Percentiles rank a stretch among this genome's conserved stretches.
Conservation (phyloP, 768 basidiomycete genomes). For the Termitomyces sp. region DNA sequence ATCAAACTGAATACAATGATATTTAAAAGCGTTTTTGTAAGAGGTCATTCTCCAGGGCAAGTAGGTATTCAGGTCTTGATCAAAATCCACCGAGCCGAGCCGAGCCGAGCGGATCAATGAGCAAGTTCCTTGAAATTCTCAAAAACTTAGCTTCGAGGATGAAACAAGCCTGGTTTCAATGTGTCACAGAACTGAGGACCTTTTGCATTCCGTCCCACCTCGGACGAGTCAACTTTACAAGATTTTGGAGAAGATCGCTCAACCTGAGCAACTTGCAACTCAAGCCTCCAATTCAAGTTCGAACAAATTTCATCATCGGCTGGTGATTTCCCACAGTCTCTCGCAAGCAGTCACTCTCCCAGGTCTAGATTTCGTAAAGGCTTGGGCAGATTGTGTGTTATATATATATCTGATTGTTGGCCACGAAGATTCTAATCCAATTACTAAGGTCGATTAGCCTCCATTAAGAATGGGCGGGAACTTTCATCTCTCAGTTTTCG, state of each 20-base stretch:
- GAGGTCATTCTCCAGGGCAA: too few species aligned
- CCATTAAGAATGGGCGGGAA: neutral
- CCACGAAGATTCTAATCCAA: neutral
- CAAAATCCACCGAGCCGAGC: neutral
- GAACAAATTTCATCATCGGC: neutral
- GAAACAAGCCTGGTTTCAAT: neutral
- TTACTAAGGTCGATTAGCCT: neutral
- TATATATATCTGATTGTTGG: neutral
- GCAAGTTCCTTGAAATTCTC: neutral
- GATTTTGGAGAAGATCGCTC: neutral
- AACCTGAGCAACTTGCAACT: too few species aligned
- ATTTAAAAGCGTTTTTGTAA: too few species aligned
- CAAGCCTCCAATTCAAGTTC: neutral
- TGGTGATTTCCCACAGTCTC: neutral
- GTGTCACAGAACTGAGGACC: neutral
- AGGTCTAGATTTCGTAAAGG: constrained; percentile 13
- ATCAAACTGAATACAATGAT: too few species aligned
- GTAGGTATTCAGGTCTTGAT: neutral
- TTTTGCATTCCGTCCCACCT: neutral
- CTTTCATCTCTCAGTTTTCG: constrained; percentile 1
- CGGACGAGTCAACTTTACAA: neutral
- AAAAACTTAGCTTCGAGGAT: neutral
- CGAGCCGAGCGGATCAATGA: neutral
- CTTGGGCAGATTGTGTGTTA: constrained; percentile 13
- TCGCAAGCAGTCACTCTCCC: constrained; percentile 3